These are phyloP conservation scores for Cryphonectria radicalis DNA, from an alignment of 2,329 filamentous ascomycete genomes.

Conservation along the genomic window DNA sequence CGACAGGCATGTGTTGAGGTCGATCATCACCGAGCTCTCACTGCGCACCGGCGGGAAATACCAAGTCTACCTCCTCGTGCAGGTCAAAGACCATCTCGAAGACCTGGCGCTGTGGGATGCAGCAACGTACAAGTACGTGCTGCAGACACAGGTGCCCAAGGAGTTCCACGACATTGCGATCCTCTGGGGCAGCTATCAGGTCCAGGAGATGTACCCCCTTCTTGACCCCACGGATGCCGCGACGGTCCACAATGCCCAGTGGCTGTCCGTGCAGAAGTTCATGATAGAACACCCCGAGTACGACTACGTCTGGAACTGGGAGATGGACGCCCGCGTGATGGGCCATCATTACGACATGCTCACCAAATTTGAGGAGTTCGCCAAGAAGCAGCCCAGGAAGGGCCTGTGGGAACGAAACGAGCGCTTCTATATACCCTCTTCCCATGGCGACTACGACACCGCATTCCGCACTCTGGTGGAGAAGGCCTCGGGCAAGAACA, in stretches of 20 bases:
- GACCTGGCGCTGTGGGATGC: conserved; percentile 61
- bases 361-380: conserved; percentile 66
- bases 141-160: conserved; percentile 47
- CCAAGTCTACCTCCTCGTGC: conserved; percentile 77
- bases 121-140: conserved; percentile 61
- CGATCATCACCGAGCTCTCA: conserved; percentile 77
- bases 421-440: conserved; percentile 72
- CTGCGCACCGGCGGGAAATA: conserved; percentile 81
- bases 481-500: conserved; percentile 51
- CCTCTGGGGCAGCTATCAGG: conserved; percentile 75
- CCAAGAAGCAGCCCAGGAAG: conserved; percentile 69
- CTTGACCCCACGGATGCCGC: conserved; percentile 59
- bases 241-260: conserved; percentile 65
- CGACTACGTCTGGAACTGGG: conserved; percentile 86
- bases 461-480: conserved; percentile 70
- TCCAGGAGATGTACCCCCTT: conserved; percentile 76
- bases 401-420: conserved; percentile 76
- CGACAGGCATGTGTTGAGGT: conserved; percentile 77
- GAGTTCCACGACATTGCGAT: conserved; percentile 69
- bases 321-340: conserved; percentile 78
- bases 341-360: conserved; percentile 84
- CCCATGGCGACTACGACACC: conserved; percentile 69
- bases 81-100: conserved; percentile 66
- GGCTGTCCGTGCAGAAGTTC: conserved; percentile 77
- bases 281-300: conserved; percentile 77